These are phyloP conservation scores for Plasmodium vinckei DNA, from an alignment of 169 alveolate species.

Conservation along the genomic window DNA sequence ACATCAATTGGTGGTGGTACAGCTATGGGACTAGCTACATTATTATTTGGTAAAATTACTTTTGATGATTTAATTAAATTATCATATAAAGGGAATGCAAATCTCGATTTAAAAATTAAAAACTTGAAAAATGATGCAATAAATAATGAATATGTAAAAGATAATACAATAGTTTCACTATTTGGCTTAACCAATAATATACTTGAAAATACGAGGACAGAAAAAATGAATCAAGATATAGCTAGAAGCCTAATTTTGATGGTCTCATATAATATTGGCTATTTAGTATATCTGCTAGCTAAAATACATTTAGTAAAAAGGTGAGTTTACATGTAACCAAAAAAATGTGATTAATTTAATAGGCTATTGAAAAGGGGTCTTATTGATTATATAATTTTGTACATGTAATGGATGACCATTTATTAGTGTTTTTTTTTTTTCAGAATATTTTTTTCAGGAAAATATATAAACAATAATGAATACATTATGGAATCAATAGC, in stretches of 20 bases:
- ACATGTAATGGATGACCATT: not conserved
- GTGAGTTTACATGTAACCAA: slow-evolving; percentile 20
- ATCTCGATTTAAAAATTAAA: slow-evolving; percentile 78
- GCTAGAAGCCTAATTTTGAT: slow-evolving; percentile 89
- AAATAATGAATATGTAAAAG: slow-evolving; percentile 78
- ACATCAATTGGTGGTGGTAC: slow-evolving; percentile 96
- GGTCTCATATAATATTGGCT: slow-evolving; percentile 91
- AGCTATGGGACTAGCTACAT: slow-evolving; percentile 89
- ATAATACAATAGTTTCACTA: slow-evolving; percentile 87
- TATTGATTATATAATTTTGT: not conserved
- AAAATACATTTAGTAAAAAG: slow-evolving; percentile 85
- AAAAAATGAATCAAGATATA: slow-evolving; percentile 86
- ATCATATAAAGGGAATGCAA: slow-evolving; percentile 85
- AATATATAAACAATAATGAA: slow-evolving; percentile 88
- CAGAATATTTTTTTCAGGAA: slow-evolving; percentile 91
- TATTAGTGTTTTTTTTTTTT: not conserved
- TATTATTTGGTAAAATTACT: slow-evolving; percentile 85
- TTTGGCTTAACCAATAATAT: slow-evolving; percentile 81
- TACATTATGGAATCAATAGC: slow-evolving; percentile 89
- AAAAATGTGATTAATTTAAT: no score
- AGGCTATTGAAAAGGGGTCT: no score
- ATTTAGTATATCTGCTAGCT: slow-evolving; percentile 88
- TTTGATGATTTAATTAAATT: slow-evolving; percentile 88
- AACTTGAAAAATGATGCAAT: slow-evolving; percentile 82
- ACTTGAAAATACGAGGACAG: slow-evolving; percentile 14